Evolutionary conservation across 257 asterid genomes (phyloP), one percentile per base, ranked within the genome.

Genomic region (Ballota nigra): DNA sequence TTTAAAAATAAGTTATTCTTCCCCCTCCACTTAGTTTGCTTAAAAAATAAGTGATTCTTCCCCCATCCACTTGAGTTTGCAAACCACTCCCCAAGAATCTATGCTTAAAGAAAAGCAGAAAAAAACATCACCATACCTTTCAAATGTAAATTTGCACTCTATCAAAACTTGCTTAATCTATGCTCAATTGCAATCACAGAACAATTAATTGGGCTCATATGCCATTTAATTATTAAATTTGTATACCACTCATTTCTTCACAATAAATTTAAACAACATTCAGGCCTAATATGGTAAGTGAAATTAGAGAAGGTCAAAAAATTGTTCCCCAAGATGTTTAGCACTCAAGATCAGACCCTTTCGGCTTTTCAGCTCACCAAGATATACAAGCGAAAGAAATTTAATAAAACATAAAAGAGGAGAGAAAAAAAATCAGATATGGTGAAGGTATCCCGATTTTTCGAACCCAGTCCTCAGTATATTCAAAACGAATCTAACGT

Each of bases 311-410:
- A 52, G 45, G 53, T 19, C n/a, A 2, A 5, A 13, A 45, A n/a
- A 12, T 45, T 15, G 20, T 45, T 15, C 8, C 52, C 1, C 19
- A 60, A 31, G 12, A 47, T 43, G 23, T 29, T 22, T 6, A 53
- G 26, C 40, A 58, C 10, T 56, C 67, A 71, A 34, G 31, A 63
- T 63, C 41, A 64, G 31, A 20, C 34, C 8, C 19, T 53, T 19
- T 76, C 67, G 36, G 31, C 49, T 68, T 49, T 6, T 24, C 34
- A 68, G 49, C 19, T 26, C 55, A 68, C 55, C 18, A n/a, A n/a
- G n/a, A n/a, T n/a, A n/a, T 24, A 36, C 61, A 66, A 73, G 5
- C 31, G n/a, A 60, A 34, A 38, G 1, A 34, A 47, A 18, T 11
- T 8, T 2, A 6, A 43, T 4, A 19, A 47, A 47, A 34, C n/a